A percentile compares a stretch with the other conserved stretches of the same genome.
phyloP scores from a whole-genome alignment of 2,329 filamentous ascomycete species.

The Alternaria tenuissima region DNA sequence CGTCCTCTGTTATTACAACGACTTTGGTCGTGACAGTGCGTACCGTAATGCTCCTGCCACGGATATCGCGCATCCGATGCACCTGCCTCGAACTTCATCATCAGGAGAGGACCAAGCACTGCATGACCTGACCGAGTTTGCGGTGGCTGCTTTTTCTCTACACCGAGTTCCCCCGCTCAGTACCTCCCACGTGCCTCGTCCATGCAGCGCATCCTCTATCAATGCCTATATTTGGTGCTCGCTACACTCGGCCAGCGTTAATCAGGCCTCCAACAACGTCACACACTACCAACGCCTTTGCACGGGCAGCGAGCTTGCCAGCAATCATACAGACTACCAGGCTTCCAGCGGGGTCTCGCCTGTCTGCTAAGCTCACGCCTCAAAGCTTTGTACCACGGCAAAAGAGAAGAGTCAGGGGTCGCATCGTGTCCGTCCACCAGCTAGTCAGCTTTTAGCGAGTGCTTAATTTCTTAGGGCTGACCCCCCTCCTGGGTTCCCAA shows the following conservation, averaged over 20 bases:
- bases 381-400: constrained; percentile 26
- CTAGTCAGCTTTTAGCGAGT: constrained; percentile 23
- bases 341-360: background rate
- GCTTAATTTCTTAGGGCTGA: constrained; percentile 28
- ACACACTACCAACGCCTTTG: background rate
- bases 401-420: constrained; percentile 22
- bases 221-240: constrained; percentile 4
- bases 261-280: constrained; percentile 2
- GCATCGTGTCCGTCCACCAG: constrained; percentile 13
- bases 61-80: background rate
- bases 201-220: background rate
- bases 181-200: background rate
- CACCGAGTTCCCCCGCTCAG: background rate
- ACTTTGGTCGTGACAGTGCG: background rate
- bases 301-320: constrained; percentile 1
- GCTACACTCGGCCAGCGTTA: background rate
- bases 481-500: constrained; percentile 1
- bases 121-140: background rate
- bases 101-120: background rate
- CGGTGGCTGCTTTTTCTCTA: background rate
- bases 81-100: background rate
- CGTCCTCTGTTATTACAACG: background rate
- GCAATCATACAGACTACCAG: background rate
- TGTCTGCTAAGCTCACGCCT: constrained; percentile 29
- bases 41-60: background rate